A percentile compares a stretch with the other conserved stretches of the same genome.
Conservation (phyloP, 257 asterid species). For the Capsicum baccatum region DNA sequence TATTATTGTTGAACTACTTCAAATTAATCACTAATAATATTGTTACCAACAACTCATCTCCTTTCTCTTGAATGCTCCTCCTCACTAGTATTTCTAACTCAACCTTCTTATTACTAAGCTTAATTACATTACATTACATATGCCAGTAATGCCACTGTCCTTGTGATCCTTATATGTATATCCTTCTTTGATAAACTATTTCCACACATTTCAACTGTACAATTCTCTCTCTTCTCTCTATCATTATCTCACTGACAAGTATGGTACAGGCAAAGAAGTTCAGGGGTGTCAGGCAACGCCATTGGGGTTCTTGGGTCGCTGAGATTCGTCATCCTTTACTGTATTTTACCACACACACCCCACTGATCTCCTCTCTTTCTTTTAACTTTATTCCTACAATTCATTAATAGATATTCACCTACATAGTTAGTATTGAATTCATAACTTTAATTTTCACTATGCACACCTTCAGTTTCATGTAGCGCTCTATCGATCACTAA, state of each 20-base stretch:
- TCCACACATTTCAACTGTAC: constrained; percentile 20
- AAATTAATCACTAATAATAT: not conserved
- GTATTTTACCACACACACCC: constrained; percentile 29
- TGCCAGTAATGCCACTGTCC: not conserved
- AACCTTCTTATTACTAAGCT: not conserved
- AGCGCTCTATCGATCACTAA: not conserved
- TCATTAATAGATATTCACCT: not conserved
- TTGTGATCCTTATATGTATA: constrained; percentile 7
- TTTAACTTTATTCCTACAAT: too few relatives aligned
- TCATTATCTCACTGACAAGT: constrained; percentile 20
- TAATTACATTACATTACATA: not conserved
- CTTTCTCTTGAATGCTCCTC: constrained; percentile 21
- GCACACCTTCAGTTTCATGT: not conserved
- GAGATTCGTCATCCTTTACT: constrained; percentile 70
- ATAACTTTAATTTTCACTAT: not conserved
- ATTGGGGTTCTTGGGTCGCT: constrained; percentile 77
- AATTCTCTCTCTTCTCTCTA: not conserved
- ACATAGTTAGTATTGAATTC: too few relatives aligned
- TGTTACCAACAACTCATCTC: not conserved
- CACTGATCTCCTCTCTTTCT: not conserved
- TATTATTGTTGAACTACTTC: not conserved
- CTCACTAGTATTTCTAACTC: not conserved
- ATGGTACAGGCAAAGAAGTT: constrained; percentile 63
- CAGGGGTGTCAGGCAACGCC: constrained; percentile 78
- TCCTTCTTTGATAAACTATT: constrained; percentile 11